These are phyloP conservation scores for Trypanosoma caninum DNA, from an alignment of 208 protist species.

Conservation along the genomic window DNA sequence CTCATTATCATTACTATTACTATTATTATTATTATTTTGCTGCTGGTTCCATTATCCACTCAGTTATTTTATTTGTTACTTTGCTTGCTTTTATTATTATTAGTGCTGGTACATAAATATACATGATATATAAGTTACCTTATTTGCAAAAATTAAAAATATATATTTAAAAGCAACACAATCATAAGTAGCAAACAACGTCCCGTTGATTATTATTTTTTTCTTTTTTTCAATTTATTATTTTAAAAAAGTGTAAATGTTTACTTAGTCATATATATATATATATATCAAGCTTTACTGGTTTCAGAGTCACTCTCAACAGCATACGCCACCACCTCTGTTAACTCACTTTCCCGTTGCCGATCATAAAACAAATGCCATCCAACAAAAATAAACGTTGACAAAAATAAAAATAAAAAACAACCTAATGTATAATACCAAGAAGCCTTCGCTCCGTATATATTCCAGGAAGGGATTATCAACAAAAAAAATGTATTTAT, in stretches of 20 bases:
- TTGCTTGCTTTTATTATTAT: no score
- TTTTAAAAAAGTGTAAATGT: background rate
- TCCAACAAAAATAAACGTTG: slow-evolving; percentile 30
- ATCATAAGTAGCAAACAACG: background rate
- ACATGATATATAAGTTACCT: no score
- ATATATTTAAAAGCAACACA: background rate
- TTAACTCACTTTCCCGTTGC: background rate
- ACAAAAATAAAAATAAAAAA: slow-evolving; percentile 36
- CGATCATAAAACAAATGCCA: slow-evolving; percentile 26
- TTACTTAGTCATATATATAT: background rate
- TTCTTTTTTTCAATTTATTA: background rate
- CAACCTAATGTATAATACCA: slow-evolving; percentile 32
- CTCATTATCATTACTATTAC: no score
- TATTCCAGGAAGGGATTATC: slow-evolving; percentile 37
- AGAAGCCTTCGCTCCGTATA: slow-evolving; percentile 28
- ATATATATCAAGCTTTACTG: no score
- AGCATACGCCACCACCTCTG: background rate
- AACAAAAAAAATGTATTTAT: slow-evolving; percentile 41
- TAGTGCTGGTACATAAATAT: no score
- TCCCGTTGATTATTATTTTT: background rate
- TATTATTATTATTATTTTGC: no score
- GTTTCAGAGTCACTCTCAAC: no score
- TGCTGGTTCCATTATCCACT: no score
- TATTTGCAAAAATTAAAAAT: background rate
- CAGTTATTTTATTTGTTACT: no score